Evolutionary conservation across 208 protist species (phyloP).

Genomic region (Angomonas ambiguus): DNA sequence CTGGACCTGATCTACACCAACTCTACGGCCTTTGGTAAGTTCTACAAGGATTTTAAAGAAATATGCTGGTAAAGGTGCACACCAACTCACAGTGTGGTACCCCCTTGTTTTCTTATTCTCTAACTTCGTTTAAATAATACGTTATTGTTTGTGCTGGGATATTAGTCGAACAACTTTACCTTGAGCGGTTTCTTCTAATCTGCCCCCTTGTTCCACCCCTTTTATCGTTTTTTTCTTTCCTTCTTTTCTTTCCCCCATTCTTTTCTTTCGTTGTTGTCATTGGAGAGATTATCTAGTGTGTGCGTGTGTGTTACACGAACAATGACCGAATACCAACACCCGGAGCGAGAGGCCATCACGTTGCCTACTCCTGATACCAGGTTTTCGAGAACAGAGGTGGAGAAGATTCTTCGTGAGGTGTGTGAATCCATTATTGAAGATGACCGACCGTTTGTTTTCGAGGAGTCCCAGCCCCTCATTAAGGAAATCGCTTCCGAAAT

Average conservation of each 20-base stretch:
- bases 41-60: conserved; percentile 90
- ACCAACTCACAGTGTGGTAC: not conserved
- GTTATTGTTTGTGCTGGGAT: conserved; percentile 3
- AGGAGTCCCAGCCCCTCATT: conserved; percentile 70
- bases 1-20: conserved; percentile 92
- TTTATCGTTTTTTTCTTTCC: conserved; percentile 8
- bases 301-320: not conserved
- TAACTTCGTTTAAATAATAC: conserved; percentile 13
- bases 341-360: conserved; percentile 49
- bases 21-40: conserved; percentile 69
- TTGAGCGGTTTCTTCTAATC: not conserved
- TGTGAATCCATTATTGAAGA: conserved; percentile 66
- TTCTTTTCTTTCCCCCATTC: not conserved
- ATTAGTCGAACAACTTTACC: not conserved
- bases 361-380: conserved; percentile 63
- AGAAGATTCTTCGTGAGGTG: conserved; percentile 70
- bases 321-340: conserved; percentile 40
- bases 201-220: conserved; percentile 2
- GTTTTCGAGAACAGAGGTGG: conserved; percentile 74
- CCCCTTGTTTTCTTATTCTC: conserved; percentile 5
- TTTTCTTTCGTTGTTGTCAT: not conserved
- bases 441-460: conserved; percentile 59
- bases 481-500: conserved; percentile 87
- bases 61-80: conserved; percentile 66
- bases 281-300: not conserved